phyloP scores from a whole-genome alignment of 495 filamentous ascomycete genomes.

The Clavariopsis aquatica region DNA sequence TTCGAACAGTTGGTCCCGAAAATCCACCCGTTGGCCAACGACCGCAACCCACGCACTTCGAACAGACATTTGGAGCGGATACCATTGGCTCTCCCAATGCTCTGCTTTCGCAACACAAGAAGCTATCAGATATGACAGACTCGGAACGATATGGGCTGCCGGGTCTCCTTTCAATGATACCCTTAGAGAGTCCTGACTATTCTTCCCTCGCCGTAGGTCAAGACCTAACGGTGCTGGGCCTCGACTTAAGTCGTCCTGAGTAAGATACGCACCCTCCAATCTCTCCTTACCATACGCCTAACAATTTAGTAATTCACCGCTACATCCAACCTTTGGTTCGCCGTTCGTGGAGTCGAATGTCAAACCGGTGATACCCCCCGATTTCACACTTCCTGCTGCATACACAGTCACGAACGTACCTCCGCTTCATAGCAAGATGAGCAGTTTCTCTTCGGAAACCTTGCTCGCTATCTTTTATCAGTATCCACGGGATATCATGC shows the following conservation, averaged over 20 bases:
- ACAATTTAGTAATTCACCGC: constrained; percentile 50
- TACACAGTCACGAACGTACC: constrained; percentile 88
- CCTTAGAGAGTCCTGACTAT: constrained; percentile 74
- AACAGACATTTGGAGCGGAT: constrained; percentile 50
- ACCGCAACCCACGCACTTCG: constrained; percentile 27
- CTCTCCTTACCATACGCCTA: constrained; percentile 17
- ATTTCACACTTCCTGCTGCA: constrained; percentile 76
- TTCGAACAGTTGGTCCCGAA: constrained; percentile 5
- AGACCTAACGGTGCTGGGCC: constrained; percentile 72
- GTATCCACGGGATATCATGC: constrained; percentile 78
- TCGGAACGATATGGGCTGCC: constrained; percentile 79
- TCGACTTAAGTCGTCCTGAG: constrained; percentile 80
- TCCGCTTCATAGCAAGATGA: constrained; percentile 72
- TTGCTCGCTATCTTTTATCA: constrained; percentile 95
- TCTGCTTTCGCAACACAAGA: constrained; percentile 55
- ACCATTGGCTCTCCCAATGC: constrained; percentile 45
- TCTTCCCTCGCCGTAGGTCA: constrained; percentile 73
- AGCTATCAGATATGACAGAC: constrained; percentile 73
- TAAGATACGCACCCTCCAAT: constrained; percentile 48
- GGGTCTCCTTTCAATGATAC: constrained; percentile 76
- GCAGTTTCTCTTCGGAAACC: constrained; percentile 84
- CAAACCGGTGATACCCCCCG: constrained; percentile 66
- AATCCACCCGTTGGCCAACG: constrained; percentile 30
- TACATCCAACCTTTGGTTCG: constrained; percentile 66
- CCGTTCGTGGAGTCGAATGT: constrained; percentile 67